Evolutionary conservation across 73 alveolate species (phyloP), one percentile per base, ranked within the genome.

Genomic region (Paramecium octaurelia): DNA sequence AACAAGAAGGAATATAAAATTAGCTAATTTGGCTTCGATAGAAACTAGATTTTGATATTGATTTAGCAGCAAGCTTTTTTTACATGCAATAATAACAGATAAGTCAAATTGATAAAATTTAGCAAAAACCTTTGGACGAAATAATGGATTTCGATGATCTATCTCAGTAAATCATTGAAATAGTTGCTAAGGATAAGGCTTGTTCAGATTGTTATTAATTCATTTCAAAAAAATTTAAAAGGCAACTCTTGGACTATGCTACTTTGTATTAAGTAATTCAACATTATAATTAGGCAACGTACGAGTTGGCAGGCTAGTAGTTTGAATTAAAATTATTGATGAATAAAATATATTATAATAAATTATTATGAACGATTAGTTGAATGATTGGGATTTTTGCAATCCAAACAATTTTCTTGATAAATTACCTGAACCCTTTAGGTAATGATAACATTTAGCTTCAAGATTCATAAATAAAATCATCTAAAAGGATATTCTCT

Each of bases 301-400:
- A 54, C 20, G 69, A 54, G 21, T 16, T 54, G 23, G 69, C 69
- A 4, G 69, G 14, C 31, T 54, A 54, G 69, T 54, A 24, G 84
- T 64, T 64, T 27, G 42, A 64, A 27, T 34, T 31, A 64, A 64
- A 64, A 64, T 64, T 64, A 64, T 64, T 64, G 27, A 31, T 64
- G 84, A 64, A 64, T 34, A 64, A 64, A 64, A 64, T 64, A 64
- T 54, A 54, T 54, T 54, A 27, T 31, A 64, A 31, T 64, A 11
- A 64, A 31, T 31, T 64, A 64, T 27, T 4, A 64, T 64, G 84
- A 64, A 27, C 24, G 94, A 83, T 48, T 77, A 89, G 24, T 71
- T 89, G 48, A 89, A 89, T 73, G 60, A 89, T 71, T 89, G 88
- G 68, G 94, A 89, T 21, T 89, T 70, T 29, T 89, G 94, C 38